These are phyloP conservation scores for Fonsecaea monophora DNA, from an alignment of 2,329 filamentous ascomycete genomes.

Conservation along the genomic window DNA sequence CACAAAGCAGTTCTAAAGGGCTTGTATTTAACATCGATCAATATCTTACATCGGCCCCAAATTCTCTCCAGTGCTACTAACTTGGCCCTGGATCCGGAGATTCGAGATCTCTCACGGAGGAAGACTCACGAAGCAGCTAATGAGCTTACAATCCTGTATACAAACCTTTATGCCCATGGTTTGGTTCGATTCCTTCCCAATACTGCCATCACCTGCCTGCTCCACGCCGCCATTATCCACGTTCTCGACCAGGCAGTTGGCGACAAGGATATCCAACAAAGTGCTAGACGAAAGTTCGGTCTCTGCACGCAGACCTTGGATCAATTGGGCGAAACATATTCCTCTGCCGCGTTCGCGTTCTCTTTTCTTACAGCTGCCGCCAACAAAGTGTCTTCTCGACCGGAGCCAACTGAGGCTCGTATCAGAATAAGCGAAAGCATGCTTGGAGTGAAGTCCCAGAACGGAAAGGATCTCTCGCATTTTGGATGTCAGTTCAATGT, in stretches of 20 bases:
- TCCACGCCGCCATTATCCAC: constrained; percentile 93
- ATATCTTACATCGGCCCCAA: constrained; percentile 87
- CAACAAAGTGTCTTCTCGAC: not conserved
- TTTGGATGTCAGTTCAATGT: constrained; percentile 12
- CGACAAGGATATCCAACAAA: constrained; percentile 71
- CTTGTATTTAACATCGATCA: constrained; percentile 90
- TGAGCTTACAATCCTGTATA: constrained; percentile 83
- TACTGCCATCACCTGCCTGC: constrained; percentile 85
- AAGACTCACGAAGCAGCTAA: constrained; percentile 83
- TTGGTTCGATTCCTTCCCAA: constrained; percentile 84
- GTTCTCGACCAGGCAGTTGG: constrained; percentile 89
- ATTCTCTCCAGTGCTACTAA: constrained; percentile 77
- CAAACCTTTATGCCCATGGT: constrained; percentile 73
- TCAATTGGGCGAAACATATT: constrained; percentile 84
- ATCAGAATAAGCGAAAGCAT: not conserved
- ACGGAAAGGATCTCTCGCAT: not conserved
- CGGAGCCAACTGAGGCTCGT: not conserved
- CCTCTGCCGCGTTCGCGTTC: constrained; percentile 91
- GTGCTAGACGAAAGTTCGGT: constrained; percentile 80
- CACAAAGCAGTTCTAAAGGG: constrained; percentile 87
- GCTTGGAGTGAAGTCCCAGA: not conserved
- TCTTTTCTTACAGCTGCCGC: constrained; percentile 86
- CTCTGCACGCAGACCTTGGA: constrained; percentile 93
- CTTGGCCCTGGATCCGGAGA: constrained; percentile 64
- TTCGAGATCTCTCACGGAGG: constrained; percentile 81